Conservation (phyloP, 306 rosid genomes). For the Glycine latifolia region DNA sequence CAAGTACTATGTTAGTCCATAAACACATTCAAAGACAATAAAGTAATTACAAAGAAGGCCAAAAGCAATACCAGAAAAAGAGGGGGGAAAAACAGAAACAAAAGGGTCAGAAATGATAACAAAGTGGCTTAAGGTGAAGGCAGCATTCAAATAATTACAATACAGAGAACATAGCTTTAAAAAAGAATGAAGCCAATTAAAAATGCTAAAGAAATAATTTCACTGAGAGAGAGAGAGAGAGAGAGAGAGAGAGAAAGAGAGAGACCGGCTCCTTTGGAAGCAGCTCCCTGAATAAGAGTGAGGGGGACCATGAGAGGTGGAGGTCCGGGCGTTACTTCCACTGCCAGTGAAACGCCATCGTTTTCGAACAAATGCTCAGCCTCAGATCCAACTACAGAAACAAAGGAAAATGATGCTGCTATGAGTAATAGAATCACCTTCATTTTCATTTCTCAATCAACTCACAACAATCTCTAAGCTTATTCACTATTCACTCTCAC, state of each 20-base stretch:
- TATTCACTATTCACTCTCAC: background rate
- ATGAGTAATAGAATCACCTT: constrained; percentile 35
- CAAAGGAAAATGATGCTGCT: background rate
- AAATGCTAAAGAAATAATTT: background rate
- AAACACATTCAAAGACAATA: background rate
- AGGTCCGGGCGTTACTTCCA: constrained; percentile 43
- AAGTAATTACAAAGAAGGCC: background rate
- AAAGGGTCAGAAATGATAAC: background rate
- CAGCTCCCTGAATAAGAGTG: constrained; percentile 79
- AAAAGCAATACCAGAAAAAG: background rate
- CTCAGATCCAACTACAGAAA: constrained; percentile 45
- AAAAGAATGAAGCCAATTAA: background rate
- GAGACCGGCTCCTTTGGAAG: constrained; percentile 79
- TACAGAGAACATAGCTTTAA: background rate
- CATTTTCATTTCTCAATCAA: constrained; percentile 33
- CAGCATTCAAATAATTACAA: constrained; percentile 22
- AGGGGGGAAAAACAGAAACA: background rate
- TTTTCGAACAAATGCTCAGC: constrained; percentile 38
- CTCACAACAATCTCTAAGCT: too few species aligned
- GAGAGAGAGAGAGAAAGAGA: constrained; percentile 30
- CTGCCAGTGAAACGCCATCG: constrained; percentile 38
- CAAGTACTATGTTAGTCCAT: background rate
- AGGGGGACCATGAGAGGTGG: constrained; percentile 73
- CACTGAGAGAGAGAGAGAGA: background rate
- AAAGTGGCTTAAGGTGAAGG: constrained; percentile 41